Base-by-base conservation (phyloP, 768 basidiomycete species). In the Phylloporus arenicola region DNA sequence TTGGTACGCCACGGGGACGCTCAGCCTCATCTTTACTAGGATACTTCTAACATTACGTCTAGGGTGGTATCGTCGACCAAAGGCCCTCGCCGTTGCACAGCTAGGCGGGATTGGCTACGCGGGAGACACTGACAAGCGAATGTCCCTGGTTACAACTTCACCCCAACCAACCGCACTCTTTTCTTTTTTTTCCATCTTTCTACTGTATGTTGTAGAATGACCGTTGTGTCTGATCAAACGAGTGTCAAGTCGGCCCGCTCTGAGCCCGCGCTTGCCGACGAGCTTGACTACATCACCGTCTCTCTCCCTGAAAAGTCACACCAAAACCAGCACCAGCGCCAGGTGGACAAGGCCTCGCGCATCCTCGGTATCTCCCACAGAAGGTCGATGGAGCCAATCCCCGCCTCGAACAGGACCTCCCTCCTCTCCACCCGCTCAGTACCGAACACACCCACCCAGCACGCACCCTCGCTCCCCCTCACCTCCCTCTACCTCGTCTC, bases 401-500 rank as follows among this genome's bases (percentile, higher is more conserved):
- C 88, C 45, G 86, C 82, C 22, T 83, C 84, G 4, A 74, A 80
- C 52, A 81, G 88, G 59, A 85, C 78, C 45, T 89, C 87, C 35
- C 78, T 91, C 57, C 82, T 88, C 50, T 89, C 88, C 19, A 86
- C 83, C 48, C 72, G 83, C 43, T 70, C 68, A 13, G 68, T 51
- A 24, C 67, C 67, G 25, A 64, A 60, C 45, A 74, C 81, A 1
- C 70, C 79, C 37, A 72, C 81, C 13, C 80, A 86, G n/a, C 77
- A 82, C 59, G 71, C 75, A 10, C 85, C 88, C 12, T 81, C 86
- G 24, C 74, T 84, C 43, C 87, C 88, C 25, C 80, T 91, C 54
- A 84, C 88, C 2, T 88, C 86, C 29, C 81, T 91, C 58, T 91
- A 91, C 67, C 85, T 91, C 58, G 88, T 91, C 27, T 89, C 88